Conservation (phyloP, 2,329 filamentous ascomycete genomes). For the Colletotrichum lini region DNA sequence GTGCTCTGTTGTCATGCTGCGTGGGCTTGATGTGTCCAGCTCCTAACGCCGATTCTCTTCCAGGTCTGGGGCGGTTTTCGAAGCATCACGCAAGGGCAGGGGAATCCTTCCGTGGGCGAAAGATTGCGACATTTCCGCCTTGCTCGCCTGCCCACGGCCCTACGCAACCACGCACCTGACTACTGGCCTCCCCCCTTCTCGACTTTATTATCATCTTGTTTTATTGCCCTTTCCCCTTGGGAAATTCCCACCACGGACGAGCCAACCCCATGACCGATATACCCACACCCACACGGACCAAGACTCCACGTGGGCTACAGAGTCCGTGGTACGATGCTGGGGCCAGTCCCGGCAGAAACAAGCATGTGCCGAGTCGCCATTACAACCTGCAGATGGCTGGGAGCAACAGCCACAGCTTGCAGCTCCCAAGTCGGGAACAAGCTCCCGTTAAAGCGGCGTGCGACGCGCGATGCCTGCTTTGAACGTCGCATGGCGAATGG, state of each 20-base stretch:
- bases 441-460: constrained; percentile 35
- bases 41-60: not conserved
- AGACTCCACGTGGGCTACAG: constrained; percentile 39
- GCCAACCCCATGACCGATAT: constrained; percentile 15
- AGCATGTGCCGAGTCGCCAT: constrained; percentile 42
- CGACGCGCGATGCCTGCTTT: constrained; percentile 19
- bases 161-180: constrained; percentile 1
- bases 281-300: constrained; percentile 36
- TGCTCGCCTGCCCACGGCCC: constrained; percentile 4
- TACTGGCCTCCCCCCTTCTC: constrained; percentile 17
- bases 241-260: constrained; percentile 1
- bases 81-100: constrained; percentile 35
- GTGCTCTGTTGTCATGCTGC: constrained; percentile 6
- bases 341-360: constrained; percentile 41
- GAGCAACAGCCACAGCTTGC: constrained; percentile 23
- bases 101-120: constrained; percentile 21
- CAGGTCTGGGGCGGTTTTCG: constrained; percentile 19
- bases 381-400: constrained; percentile 37
- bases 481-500: constrained; percentile 30
- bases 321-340: constrained; percentile 38
- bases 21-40: not conserved
- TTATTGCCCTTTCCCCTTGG: not conserved
- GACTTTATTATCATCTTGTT: constrained; percentile 20
- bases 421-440: constrained; percentile 8
- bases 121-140: constrained; percentile 36